phyloP scores from a whole-genome alignment of 2,329 filamentous ascomycete genomes.

The Exutisphaerella laricina region DNA sequence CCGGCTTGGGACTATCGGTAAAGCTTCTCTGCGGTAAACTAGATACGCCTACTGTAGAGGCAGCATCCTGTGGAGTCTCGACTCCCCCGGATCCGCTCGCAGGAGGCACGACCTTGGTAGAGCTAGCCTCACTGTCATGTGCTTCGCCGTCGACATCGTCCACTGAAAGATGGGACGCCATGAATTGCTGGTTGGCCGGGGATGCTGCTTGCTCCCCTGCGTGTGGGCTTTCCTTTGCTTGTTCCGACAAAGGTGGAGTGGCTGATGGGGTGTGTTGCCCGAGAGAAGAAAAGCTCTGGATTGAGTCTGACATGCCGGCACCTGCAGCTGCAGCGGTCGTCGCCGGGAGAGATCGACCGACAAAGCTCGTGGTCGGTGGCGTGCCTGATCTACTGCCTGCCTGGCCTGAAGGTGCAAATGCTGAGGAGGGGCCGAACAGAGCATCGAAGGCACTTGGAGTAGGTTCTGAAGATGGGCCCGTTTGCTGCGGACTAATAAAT shows the following conservation, averaged over 20 bases:
- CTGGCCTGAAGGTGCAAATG: constrained; percentile 32
- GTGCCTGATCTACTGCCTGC: constrained; percentile 25
- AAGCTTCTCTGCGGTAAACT: constrained; percentile 11
- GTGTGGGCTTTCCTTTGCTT: constrained; percentile 49
- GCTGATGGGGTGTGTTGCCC: constrained; percentile 52
- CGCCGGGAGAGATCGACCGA: constrained; percentile 18
- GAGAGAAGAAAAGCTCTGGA: constrained; percentile 25
- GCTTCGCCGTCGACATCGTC: constrained; percentile 48
- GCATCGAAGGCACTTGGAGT: constrained; percentile 35
- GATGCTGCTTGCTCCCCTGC: constrained; percentile 59
- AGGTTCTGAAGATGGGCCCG: constrained; percentile 19
- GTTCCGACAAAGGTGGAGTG: constrained; percentile 53
- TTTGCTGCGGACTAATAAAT: constrained; percentile 22
- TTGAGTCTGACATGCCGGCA: constrained; percentile 26
- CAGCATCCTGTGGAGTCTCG: constrained; percentile 23
- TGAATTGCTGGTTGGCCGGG: constrained; percentile 70
- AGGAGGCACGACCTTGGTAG: constrained; percentile 38
- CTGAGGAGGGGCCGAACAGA: constrained; percentile 39
- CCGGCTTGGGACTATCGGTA: constrained; percentile 16
- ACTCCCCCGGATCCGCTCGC: constrained; percentile 29
- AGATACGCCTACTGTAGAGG: constrained; percentile 5
- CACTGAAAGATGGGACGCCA: constrained; percentile 69
- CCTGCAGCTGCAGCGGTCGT: constrained; percentile 10
- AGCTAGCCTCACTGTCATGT: constrained; percentile 50
- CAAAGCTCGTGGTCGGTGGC: constrained; percentile 31